Percentiles rank a stretch among this genome's conserved stretches.
These are phyloP conservation scores for Entomortierella beljakovae DNA, from an alignment of 192 early-diverging fungal species.

Conservation along the genomic window DNA sequence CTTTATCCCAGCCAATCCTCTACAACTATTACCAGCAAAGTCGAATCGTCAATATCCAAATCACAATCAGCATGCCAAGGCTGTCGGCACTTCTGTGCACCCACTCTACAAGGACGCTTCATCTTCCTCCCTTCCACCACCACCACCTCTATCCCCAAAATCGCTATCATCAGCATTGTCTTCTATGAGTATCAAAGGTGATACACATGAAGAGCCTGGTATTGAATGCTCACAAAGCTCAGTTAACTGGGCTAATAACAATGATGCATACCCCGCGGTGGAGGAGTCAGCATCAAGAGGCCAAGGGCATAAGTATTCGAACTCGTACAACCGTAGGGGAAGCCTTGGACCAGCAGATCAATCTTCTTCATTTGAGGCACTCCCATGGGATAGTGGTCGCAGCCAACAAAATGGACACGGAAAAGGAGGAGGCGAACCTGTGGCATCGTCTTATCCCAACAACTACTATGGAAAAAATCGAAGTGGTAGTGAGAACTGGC, in stretches of 20 bases:
- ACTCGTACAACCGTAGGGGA: neutral
- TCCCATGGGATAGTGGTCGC: neutral
- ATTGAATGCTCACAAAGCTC: conserved; percentile 27
- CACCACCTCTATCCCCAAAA: conserved; percentile 17
- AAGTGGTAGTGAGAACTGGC: conserved; percentile 23
- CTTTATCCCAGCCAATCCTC: neutral
- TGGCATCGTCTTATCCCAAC: neutral
- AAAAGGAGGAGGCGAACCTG: neutral
- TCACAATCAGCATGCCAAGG: neutral
- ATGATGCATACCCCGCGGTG: neutral
- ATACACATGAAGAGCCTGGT: conserved; percentile 23
- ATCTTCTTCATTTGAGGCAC: neutral
- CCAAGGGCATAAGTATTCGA: conserved; percentile 9
- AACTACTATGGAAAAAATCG: neutral
- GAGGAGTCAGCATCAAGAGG: neutral
- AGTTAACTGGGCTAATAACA: conserved; percentile 6
- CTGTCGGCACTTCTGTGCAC: conserved; percentile 3
- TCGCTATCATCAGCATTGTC: conserved; percentile 29
- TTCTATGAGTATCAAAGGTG: conserved; percentile 13
- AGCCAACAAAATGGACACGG: neutral
- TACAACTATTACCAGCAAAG: neutral
- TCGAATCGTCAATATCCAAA: neutral
- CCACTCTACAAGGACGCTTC: conserved; percentile 15
- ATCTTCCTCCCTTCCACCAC: neutral
- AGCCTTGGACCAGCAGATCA: neutral